Conservation (phyloP, 306 rosid genomes). For the Prunus kanzakura region DNA sequence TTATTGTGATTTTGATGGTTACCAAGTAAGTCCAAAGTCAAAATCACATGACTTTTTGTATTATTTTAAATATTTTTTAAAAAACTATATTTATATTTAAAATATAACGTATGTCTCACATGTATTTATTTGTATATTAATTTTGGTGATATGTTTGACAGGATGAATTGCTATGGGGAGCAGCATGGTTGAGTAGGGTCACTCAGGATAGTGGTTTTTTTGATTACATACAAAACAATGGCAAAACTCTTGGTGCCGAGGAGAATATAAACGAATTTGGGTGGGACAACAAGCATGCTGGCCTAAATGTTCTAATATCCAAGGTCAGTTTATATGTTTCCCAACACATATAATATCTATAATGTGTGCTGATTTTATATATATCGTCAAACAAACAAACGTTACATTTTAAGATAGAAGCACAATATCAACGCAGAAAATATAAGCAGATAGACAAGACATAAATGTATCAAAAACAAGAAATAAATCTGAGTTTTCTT, state of each 20-base stretch:
- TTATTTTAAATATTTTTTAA: not conserved
- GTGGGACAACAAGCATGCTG: conserved; percentile 98
- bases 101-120: not conserved
- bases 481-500: not conserved
- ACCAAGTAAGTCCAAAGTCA: conserved; percentile 48
- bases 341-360: not conserved
- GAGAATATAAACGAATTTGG: conserved; percentile 88
- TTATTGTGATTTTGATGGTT: conserved; percentile 88
- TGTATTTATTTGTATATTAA: not conserved
- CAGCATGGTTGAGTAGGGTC: conserved; percentile 93
- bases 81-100: not conserved
- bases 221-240: conserved; percentile 70
- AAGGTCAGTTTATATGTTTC: conserved; percentile 44
- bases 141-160: conserved; percentile 13
- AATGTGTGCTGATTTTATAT: not conserved
- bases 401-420: not conserved
- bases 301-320: conserved; percentile 82
- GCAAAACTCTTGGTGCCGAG: conserved; percentile 80
- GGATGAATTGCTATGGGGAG: conserved; percentile 98
- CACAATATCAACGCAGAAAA: not conserved
- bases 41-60: not conserved
- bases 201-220: conserved; percentile 55
- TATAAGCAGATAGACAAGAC: not conserved
- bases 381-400: not conserved
- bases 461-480: not conserved